Percentiles rank a stretch among this genome's conserved stretches.
phyloP scores from a whole-genome alignment of 108 stramenopile genomes.

The Pseudonitzschia delicatissima region DNA sequence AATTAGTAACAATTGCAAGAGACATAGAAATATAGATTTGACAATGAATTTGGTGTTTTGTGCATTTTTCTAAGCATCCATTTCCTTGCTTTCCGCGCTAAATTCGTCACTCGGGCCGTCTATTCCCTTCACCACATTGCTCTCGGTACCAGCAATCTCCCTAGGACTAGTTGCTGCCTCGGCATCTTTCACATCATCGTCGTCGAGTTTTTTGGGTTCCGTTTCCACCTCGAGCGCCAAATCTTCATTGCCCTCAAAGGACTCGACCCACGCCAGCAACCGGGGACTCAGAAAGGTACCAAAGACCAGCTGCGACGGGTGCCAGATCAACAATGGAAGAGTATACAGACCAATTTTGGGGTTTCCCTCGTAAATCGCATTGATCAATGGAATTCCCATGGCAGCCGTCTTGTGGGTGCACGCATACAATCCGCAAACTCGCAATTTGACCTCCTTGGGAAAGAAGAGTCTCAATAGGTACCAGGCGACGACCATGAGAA shows the following conservation, averaged over 20 bases:
- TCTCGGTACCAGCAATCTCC: too few relatives aligned
- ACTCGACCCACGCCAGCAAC: constrained; percentile 34
- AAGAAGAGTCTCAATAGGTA: constrained; percentile 37
- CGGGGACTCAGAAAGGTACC: constrained; percentile 48
- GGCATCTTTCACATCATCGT: not conserved
- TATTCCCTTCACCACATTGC: too few relatives aligned
- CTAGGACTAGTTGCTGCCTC: not conserved
- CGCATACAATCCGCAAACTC: constrained; percentile 63
- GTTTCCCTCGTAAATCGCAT: constrained; percentile 57
- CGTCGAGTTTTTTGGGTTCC: not conserved
- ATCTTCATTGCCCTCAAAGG: not conserved
- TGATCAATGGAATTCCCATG: constrained; percentile 73
- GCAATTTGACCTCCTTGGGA: constrained; percentile 37
- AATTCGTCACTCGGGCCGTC: too few relatives aligned
- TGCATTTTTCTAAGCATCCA: too few relatives aligned
- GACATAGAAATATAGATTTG: too few relatives aligned
- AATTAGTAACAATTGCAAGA: too few relatives aligned
- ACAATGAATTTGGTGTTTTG: too few relatives aligned
- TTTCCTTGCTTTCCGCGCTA: too few relatives aligned
- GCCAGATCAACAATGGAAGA: constrained; percentile 73
- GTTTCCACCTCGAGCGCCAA: not conserved
- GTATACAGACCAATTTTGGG: constrained; percentile 52
- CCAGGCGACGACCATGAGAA: constrained; percentile 43
- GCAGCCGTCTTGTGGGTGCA: constrained; percentile 70
- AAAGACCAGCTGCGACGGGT: constrained; percentile 65